A percentile compares a stretch with the other conserved stretches of the same genome.
phyloP scores from a whole-genome alignment of 2,329 filamentous ascomycete species.

The Alternaria sp. region DNA sequence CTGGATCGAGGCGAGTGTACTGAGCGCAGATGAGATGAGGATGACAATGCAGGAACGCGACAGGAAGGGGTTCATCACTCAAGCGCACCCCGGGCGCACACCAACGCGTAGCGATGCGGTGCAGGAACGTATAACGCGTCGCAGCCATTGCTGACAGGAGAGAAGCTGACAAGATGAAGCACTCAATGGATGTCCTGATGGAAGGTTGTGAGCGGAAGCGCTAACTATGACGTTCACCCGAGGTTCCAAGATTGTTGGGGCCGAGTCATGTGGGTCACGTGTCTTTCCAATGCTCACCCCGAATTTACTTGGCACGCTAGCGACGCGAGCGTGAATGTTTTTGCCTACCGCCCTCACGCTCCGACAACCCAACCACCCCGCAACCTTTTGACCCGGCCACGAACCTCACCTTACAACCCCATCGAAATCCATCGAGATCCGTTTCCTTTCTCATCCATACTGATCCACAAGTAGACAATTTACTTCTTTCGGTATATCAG shows the following conservation, averaged over 20 bases:
- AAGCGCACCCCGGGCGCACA: neutral
- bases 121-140: neutral
- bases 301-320: constrained; percentile 32
- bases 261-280: constrained; percentile 30
- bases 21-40: neutral
- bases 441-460: neutral
- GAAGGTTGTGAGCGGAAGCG: neutral
- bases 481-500: constrained; percentile 29
- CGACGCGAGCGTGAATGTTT: constrained; percentile 51
- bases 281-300: constrained; percentile 28
- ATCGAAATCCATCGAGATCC: constrained; percentile 33
- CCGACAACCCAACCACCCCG: constrained; percentile 32
- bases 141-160: neutral
- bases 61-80: neutral
- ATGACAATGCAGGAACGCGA: neutral
- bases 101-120: neutral
- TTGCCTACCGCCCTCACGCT: constrained; percentile 41
- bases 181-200: neutral
- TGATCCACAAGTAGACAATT: constrained; percentile 3
- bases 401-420: constrained; percentile 25
- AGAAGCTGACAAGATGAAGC: neutral
- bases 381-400: constrained; percentile 18
- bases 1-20: neutral
- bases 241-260: constrained; percentile 6
- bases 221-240: constrained; percentile 16